Percentiles rank a stretch among this genome's conserved stretches.
These are phyloP conservation scores for Chlorella sp. DNA, from an alignment of 139 green algal species.

Conservation along the genomic window DNA sequence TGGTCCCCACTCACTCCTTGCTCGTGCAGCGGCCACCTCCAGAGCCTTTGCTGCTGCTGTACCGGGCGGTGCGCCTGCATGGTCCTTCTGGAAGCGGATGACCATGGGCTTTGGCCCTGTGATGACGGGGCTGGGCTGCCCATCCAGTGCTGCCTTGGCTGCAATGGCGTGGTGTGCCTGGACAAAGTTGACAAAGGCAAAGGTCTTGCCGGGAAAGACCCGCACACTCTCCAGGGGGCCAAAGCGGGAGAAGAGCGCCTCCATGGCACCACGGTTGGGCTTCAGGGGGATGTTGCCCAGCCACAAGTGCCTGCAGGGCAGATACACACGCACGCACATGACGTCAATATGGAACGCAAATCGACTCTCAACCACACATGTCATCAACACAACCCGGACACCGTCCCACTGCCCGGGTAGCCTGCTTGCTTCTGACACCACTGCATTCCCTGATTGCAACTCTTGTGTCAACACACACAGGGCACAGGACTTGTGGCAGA, in stretches of 20 bases:
- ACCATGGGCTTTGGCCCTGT: slow-evolving; percentile 45
- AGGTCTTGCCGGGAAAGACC: slow-evolving; percentile 74
- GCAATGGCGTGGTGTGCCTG: slow-evolving; percentile 18
- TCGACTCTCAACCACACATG: background rate
- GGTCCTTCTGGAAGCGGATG: slow-evolving; percentile 65
- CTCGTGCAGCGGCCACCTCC: too few species aligned
- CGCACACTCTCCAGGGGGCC: slow-evolving; percentile 59
- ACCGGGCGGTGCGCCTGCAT: too few species aligned
- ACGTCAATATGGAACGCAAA: too few species aligned
- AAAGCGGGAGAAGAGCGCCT: slow-evolving; percentile 44
- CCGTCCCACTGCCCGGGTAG: too few species aligned
- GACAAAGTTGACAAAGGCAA: slow-evolving; percentile 67
- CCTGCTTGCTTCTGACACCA: too few species aligned
- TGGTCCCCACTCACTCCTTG: too few species aligned
- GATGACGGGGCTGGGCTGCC: slow-evolving; percentile 11
- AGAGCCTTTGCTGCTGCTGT: too few species aligned
- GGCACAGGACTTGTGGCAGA: too few species aligned
- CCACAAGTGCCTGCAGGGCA: slow-evolving; percentile 46
- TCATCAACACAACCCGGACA: too few species aligned
- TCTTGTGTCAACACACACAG: too few species aligned
- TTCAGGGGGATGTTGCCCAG: slow-evolving; percentile 78
- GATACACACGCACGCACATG: too few species aligned
- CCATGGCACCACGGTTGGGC: slow-evolving; percentile 53
- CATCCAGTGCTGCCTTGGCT: slow-evolving; percentile 55
- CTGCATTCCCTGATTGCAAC: too few species aligned